Evolutionary conservation across 768 basidiomycete genomes (phyloP).

Genomic region (Russula vinacea): DNA sequence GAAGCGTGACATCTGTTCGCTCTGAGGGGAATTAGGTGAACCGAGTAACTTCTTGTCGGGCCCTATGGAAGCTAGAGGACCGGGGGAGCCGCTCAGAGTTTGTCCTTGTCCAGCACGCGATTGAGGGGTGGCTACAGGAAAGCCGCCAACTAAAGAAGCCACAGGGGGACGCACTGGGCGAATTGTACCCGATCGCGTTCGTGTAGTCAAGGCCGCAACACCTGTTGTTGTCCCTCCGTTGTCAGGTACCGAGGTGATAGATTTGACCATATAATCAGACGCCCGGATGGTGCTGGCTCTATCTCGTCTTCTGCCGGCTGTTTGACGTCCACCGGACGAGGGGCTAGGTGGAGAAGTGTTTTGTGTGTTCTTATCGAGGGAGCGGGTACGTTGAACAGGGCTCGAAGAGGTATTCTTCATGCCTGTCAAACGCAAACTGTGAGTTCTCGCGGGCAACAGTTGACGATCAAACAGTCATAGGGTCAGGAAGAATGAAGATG

Average conservation of each 20-base stretch:
- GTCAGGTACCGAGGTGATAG: neutral
- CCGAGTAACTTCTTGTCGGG: neutral
- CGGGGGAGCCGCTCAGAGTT: constrained; percentile 15
- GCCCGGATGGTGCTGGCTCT: constrained; percentile 31
- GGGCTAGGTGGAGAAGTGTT: neutral
- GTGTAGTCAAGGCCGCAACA: constrained; percentile 22
- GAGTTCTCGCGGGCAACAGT: neutral
- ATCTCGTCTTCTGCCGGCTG: constrained; percentile 16
- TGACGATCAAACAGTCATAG: neutral
- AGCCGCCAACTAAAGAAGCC: constrained; percentile 3
- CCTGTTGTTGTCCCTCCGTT: neutral
- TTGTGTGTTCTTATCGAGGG: constrained; percentile 23
- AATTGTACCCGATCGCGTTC: constrained; percentile 31
- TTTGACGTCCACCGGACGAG: neutral
- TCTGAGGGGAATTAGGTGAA: neutral
- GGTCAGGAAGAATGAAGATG: neutral
- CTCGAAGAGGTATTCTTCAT: neutral
- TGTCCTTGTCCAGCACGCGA: constrained; percentile 30
- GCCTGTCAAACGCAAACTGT: constrained; percentile 1
- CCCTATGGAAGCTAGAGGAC: neutral
- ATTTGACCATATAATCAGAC: constrained; percentile 23
- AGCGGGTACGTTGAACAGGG: constrained; percentile 17
- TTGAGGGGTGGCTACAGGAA: constrained; percentile 17
- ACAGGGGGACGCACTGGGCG: constrained; percentile 22
- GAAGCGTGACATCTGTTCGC: neutral